Evolutionary conservation across 352 stramenopile species (phyloP), one percentile per base, ranked within the genome.

Genomic region (Sclerospora graminicola): DNA sequence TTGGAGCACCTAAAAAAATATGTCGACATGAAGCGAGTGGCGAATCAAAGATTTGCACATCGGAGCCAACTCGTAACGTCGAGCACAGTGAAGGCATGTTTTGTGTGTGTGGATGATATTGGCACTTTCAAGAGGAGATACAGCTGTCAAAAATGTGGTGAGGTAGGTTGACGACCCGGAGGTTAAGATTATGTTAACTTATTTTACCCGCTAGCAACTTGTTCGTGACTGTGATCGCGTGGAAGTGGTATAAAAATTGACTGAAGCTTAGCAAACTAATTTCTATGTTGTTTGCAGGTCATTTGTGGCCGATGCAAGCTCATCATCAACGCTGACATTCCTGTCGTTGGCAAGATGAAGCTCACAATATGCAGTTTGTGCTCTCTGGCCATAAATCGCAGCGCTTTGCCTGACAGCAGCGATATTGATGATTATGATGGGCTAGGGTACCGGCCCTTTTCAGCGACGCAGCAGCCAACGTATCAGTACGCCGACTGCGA

Each of bases 111-210:
- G 15, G 77, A 84, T 51, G 77, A 89, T 37, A 85, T 89, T 35
- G 74, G 77, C 47, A 73, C 69, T 30, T 86, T 89, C 53, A 77
- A 76, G 56, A 67, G 77, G 34, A 75, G 74, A 57, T 89, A 82
- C 60, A 85, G 86, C 51, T 89, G 77, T 54, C 74, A 89, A 50
- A 89, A 89, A 41, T 89, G 77, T 48, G 77, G 77, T 29, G 77
- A 89, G 63, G 76, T 79, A 63, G 27, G 55, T 23, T 40, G 27
- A 32, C 15, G 30, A 18, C 8, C 4, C 16, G 2, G 30, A 45
- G 23, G 8, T 2, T n/a, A 16, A 41, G 21, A 37, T 38, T 39
- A 16, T 27, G n/a, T 26, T 26, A 26, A 26, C 21, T 26, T 26
- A 26, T 26, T 26, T 26, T 26, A 26, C 21, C 21, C 21, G 6